A percentile compares a stretch with the other conserved stretches of the same genome.
These are phyloP conservation scores for Cardamine resedifolia DNA, from an alignment of 345 rosid species.

Conservation along the genomic window DNA sequence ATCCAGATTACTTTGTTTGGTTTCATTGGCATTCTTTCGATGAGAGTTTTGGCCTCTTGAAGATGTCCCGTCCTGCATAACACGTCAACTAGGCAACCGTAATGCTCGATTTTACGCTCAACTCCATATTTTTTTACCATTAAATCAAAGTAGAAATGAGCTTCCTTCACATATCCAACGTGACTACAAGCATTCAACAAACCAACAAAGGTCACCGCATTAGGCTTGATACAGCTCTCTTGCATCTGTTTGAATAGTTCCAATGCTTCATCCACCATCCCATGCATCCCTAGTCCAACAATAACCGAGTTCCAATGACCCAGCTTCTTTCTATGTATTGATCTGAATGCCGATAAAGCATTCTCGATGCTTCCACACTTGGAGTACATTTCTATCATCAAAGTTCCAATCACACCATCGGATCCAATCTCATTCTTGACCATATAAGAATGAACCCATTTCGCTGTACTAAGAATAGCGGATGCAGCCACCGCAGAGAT, in stretches of 20 bases:
- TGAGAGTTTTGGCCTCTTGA: conserved; percentile 54
- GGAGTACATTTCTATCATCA: conserved; percentile 67
- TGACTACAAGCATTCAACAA: conserved; percentile 73
- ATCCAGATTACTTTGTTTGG: conserved; percentile 64
- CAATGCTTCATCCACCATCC: conserved; percentile 53
- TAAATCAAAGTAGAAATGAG: conserved; percentile 48
- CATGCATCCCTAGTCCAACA: conserved; percentile 67
- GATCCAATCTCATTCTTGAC: conserved; percentile 42
- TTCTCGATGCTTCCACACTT: conserved; percentile 60
- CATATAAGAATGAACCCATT: conserved; percentile 62
- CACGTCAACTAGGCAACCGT: conserved; percentile 62
- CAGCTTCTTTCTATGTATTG: conserved; percentile 47
- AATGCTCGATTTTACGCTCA: conserved; percentile 59
- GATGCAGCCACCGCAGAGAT: conserved; percentile 58
- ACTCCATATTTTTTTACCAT: conserved; percentile 54
- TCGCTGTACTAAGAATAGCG: conserved; percentile 50
- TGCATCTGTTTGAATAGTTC: conserved; percentile 50
- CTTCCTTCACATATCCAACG: conserved; percentile 63
- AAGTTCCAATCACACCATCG: conserved; percentile 55
- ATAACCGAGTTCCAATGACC: conserved; percentile 76
- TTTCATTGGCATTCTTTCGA: conserved; percentile 54
- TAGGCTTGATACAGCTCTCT: conserved; percentile 45
- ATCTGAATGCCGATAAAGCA: conserved; percentile 46
- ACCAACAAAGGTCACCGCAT: conserved; percentile 60
- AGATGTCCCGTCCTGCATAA: conserved; percentile 58